Evolutionary conservation across 2,329 filamentous ascomycete genomes (phyloP).

Genomic region (Plenodomus lindquistii): DNA sequence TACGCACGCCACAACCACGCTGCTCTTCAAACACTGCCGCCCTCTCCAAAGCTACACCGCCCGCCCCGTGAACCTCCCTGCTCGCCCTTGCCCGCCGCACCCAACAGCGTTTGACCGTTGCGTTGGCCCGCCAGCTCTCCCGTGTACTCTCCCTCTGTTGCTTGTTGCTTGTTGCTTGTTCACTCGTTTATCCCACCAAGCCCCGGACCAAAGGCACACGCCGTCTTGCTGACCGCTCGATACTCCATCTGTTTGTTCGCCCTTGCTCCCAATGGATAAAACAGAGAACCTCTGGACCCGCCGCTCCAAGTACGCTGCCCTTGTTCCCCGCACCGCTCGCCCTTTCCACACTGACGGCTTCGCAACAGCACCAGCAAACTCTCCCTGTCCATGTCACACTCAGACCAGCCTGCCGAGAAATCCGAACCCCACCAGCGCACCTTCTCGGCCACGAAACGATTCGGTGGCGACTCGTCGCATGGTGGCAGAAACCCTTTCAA

Average conservation of each 20-base stretch:
- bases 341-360: constrained; percentile 32
- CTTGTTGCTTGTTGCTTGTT: constrained; percentile 48
- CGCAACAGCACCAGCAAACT: constrained; percentile 77
- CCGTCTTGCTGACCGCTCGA: background rate
- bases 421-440: constrained; percentile 63
- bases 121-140: constrained; percentile 27
- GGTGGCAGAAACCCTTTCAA: constrained; percentile 80
- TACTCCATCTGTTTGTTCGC: too few species aligned
- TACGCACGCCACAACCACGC: constrained; percentile 4
- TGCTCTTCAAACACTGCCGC: constrained; percentile 3
- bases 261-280: constrained; percentile 45
- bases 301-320: constrained; percentile 72
- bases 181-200: constrained; percentile 42
- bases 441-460: constrained; percentile 70
- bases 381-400: constrained; percentile 77
- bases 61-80: constrained; percentile 13
- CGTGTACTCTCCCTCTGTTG: constrained; percentile 14
- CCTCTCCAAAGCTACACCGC: background rate
- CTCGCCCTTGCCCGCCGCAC: background rate
- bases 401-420: constrained; percentile 56
- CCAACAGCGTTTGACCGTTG: constrained; percentile 13
- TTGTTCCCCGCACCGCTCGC: constrained; percentile 19
- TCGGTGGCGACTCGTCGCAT: constrained; percentile 75
- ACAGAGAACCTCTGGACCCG: constrained; percentile 69
- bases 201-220: constrained; percentile 25